Evolutionary conservation across 2,329 filamentous ascomycete species (phyloP), one percentile per base, ranked within the genome.

Genomic region (Xylariaceae sp.): DNA sequence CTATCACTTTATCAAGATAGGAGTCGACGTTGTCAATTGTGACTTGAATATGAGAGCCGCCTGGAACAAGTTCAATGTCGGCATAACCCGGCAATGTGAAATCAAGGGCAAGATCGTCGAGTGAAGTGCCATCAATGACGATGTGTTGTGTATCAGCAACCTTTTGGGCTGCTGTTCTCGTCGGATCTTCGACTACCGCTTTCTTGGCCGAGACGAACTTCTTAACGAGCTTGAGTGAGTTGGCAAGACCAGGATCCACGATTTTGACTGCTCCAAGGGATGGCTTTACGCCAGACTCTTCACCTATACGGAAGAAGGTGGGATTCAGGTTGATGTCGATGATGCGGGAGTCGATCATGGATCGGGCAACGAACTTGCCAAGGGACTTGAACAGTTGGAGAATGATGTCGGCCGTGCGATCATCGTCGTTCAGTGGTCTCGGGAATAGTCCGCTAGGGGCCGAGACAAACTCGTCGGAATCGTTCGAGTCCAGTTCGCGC

Each of bases 321-420:
- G 94, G 89, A 67, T 97, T 99, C 73, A 99, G 94, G 50, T 93
- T 94, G 60, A 99, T 86, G 64, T 99, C 94, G 61, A 99, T 97
- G 67, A 99, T 97, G 48, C 94, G 84, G 1, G 93, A 97, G 69
- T 99, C 94, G 48, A 99, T 87, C 94, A 99, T 97, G 0, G 94
- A 97, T 46, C 94, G 86, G 31, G 95, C 94, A 44, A 97, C 92
- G 69, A 99, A 99, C 67, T 97, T 97, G 62, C 94, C 94, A 18
- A 99, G 85, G 66, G 93, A 88, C 70, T 88, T 95, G 76, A 96
- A 99, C 16, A 96, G 75, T 62, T 94, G 87, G 33, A 97, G 75
- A 39, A 96, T 86, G 61, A 90, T 89, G 72, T 93, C 89, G n/a
- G 91, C 91, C 52, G 89, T 87, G 1, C 86, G 80, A 64, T 94